Conservation (phyloP, 2,329 filamentous ascomycete genomes). For the Colletotrichum gigasporum region DNA sequence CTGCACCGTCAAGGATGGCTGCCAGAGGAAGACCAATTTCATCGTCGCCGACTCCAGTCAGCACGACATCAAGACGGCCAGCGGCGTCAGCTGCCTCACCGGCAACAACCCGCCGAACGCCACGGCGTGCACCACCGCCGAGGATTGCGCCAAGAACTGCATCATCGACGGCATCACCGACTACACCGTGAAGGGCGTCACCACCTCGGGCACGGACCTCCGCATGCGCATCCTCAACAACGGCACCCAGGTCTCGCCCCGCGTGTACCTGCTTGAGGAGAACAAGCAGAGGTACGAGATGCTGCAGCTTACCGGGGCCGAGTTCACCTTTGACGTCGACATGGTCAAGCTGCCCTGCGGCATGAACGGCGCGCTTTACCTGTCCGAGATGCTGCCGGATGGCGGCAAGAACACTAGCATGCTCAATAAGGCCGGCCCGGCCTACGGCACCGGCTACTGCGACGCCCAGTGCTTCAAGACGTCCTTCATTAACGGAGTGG, state of each 20-base stretch:
- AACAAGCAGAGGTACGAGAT: slow-evolving; percentile 65
- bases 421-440: slow-evolving; percentile 64
- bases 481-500: slow-evolving; percentile 54
- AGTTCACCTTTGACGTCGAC: slow-evolving; percentile 74
- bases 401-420: slow-evolving; percentile 62
- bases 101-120: slow-evolving; percentile 42
- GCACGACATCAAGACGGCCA: slow-evolving; percentile 46
- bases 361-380: slow-evolving; percentile 72
- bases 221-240: slow-evolving; percentile 40
- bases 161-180: slow-evolving; percentile 57
- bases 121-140: slow-evolving; percentile 54
- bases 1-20: slow-evolving; percentile 59
- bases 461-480: slow-evolving; percentile 63
- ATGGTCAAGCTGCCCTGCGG: slow-evolving; percentile 71
- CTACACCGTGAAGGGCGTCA: slow-evolving; percentile 48
- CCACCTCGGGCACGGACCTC: slow-evolving; percentile 33
- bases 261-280: slow-evolving; percentile 65
- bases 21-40: slow-evolving; percentile 55
- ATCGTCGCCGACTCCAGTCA: slow-evolving; percentile 59
- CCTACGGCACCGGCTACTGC: slow-evolving; percentile 69
- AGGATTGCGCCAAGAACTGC: slow-evolving; percentile 59
- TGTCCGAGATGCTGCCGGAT: slow-evolving; percentile 69
- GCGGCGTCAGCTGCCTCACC: slow-evolving; percentile 36
- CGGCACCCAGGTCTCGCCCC: slow-evolving; percentile 43
- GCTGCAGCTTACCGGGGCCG: slow-evolving; percentile 66